A percentile compares a stretch with the other conserved stretches of the same genome.
phyloP scores from a whole-genome alignment of 2,329 filamentous ascomycete species.

The Helminthosporium solani region DNA sequence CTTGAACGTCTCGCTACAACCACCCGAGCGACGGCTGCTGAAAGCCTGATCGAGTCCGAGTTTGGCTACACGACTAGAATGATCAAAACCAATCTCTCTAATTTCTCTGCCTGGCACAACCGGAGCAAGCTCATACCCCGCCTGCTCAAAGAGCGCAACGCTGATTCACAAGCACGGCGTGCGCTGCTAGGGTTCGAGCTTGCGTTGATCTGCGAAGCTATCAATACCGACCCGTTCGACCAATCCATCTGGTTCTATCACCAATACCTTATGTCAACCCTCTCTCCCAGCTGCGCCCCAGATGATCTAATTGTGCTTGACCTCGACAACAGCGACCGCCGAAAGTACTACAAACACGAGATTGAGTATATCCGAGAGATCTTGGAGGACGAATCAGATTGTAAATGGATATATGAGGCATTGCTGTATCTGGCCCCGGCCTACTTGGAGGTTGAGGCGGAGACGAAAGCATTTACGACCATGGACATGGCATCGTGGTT shows the following conservation, averaged over 20 bases:
- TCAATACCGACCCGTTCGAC: constrained; percentile 89
- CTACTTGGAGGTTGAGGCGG: constrained; percentile 52
- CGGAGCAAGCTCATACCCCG: constrained; percentile 79
- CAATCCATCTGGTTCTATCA: constrained; percentile 98
- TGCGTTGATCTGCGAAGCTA: constrained; percentile 69
- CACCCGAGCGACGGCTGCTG: constrained; percentile 1
- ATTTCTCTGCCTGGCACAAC: constrained; percentile 97
- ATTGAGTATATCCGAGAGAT: constrained; percentile 73
- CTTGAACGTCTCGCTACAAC: constrained; percentile 60
- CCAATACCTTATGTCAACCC: constrained; percentile 74
- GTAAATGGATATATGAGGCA: constrained; percentile 88
- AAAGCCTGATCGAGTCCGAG: constrained; percentile 73
- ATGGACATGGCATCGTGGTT: constrained; percentile 57
- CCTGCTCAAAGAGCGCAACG: constrained; percentile 69
- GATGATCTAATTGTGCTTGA: constrained; percentile 63
- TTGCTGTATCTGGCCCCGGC: constrained; percentile 73
- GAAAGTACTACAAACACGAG: constrained; percentile 67
- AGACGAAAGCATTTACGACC: constrained; percentile 44
- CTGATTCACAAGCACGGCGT: constrained; percentile 62
- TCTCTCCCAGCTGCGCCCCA: constrained; percentile 52
- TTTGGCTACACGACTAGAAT: constrained; percentile 89
- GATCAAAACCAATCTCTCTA: constrained; percentile 82
- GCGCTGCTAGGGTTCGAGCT: constrained; percentile 77
- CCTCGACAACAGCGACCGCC: constrained; percentile 61
- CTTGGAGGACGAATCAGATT: constrained; percentile 65